Conservation (phyloP, 2,329 filamentous ascomycete species). For the Scedosporium aurantiacum region DNA sequence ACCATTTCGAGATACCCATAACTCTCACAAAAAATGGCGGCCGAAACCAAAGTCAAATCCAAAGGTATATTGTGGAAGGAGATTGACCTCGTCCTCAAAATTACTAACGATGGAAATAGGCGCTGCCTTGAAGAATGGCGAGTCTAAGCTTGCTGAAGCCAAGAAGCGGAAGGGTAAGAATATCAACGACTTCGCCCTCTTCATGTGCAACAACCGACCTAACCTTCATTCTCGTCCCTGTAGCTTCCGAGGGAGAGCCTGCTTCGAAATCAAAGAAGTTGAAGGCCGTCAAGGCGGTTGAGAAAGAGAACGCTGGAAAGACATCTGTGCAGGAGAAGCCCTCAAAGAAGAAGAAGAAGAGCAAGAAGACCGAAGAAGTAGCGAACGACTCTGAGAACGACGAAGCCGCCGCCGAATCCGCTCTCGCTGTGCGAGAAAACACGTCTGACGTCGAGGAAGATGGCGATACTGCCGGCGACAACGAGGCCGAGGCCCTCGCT, state of each 20-base stretch:
- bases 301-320: constrained; percentile 15
- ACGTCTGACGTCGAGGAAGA: constrained; percentile 27
- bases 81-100: constrained; percentile 3
- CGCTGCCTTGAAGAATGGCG: constrained; percentile 7
- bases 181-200: background rate
- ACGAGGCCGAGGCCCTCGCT: constrained; percentile 22
- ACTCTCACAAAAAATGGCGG: constrained; percentile 28
- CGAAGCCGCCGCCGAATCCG: constrained; percentile 3
- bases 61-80: constrained; percentile 18
- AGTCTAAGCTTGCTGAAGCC: constrained; percentile 9
- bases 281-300: constrained; percentile 27
- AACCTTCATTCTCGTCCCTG: background rate
- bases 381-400: constrained; percentile 15
- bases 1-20: background rate
- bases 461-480: constrained; percentile 26
- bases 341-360: constrained; percentile 19
- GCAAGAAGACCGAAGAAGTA: constrained; percentile 19
- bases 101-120: background rate
- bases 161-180: constrained; percentile 27
- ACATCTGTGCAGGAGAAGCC: constrained; percentile 23
- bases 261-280: constrained; percentile 33
- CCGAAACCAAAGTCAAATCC: constrained; percentile 27
- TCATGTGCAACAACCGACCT: background rate
- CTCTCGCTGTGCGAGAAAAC: constrained; percentile 18
- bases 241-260: constrained; percentile 34